Conservation (phyloP, 1,284 basidiomycete genomes). For the Termitomyces sp. region DNA sequence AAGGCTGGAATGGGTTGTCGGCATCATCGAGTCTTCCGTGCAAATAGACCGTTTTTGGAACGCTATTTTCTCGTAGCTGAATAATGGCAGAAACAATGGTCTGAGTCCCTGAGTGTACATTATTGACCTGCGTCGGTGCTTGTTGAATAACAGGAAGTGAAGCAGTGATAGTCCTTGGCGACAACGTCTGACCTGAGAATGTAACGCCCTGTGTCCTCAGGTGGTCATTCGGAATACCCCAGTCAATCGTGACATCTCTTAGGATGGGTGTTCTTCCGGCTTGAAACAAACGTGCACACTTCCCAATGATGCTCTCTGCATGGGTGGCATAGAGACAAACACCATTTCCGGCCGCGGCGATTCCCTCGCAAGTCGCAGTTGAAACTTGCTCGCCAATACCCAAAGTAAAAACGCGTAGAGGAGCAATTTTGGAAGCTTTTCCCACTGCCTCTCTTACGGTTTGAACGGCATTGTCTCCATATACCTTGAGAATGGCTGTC, state of each 20-base stretch:
- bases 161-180: slow-evolving; percentile 16
- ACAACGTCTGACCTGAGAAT: slow-evolving; percentile 21
- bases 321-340: slow-evolving; percentile 39
- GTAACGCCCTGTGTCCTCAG: slow-evolving; percentile 18
- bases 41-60: slow-evolving; percentile 37
- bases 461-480: slow-evolving; percentile 18
- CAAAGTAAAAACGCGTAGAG: slow-evolving; percentile 46
- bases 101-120: slow-evolving; percentile 40
- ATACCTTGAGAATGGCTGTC: slow-evolving; percentile 21
- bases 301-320: slow-evolving; percentile 39
- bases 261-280: slow-evolving; percentile 44
- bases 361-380: slow-evolving; percentile 42
- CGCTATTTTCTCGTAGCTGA: slow-evolving; percentile 21
- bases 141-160: slow-evolving; percentile 37
- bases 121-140: slow-evolving; percentile 34
- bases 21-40: slow-evolving; percentile 31
- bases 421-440: slow-evolving; percentile 20
- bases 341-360: slow-evolving; percentile 48
- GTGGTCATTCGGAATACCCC: slow-evolving; percentile 32
- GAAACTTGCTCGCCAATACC: slow-evolving; percentile 51
- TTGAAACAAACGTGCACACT: slow-evolving; percentile 44
- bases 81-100: slow-evolving; percentile 43
- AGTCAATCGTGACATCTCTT: slow-evolving; percentile 42
- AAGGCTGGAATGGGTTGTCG: slow-evolving; percentile 24
- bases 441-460: slow-evolving; percentile 28